These are phyloP conservation scores for Tetraselmis striata DNA, from an alignment of 139 green algal species.

Conservation along the genomic window DNA sequence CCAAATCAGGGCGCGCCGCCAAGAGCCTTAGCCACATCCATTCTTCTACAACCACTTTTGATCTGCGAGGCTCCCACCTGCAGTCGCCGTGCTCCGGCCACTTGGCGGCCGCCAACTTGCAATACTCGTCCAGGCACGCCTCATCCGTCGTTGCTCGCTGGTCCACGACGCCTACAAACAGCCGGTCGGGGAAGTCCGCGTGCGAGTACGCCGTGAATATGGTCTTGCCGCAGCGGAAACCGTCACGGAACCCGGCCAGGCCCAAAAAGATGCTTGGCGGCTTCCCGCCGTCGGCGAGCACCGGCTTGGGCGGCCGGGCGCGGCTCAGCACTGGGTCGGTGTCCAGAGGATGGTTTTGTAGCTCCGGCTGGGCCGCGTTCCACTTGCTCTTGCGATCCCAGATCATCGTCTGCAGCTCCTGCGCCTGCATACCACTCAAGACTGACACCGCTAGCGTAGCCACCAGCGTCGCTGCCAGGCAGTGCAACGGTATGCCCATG, in stretches of 20 bases:
- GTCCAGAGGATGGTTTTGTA: neutral
- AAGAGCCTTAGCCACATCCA: too few relatives aligned
- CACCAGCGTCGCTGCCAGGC: too few relatives aligned
- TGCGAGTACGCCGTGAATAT: slow-evolving; percentile 1
- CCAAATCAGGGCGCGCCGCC: too few relatives aligned
- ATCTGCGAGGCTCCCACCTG: neutral
- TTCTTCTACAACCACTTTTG: neutral
- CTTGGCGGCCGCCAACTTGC: neutral
- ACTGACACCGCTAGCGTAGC: too few relatives aligned
- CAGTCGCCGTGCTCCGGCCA: slow-evolving; percentile 1
- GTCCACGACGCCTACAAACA: neutral
- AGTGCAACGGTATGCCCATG: too few relatives aligned
- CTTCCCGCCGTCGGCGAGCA: neutral
- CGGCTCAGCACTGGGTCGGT: neutral
- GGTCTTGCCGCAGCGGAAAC: neutral
- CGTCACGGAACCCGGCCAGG: neutral
- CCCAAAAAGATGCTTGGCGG: neutral
- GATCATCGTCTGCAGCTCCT: neutral
- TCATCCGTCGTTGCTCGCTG: neutral
- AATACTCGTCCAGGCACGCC: slow-evolving; percentile 4
- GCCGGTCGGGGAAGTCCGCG: neutral
- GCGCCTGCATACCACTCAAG: too few relatives aligned
- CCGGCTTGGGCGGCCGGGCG: neutral
- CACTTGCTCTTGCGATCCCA: neutral
- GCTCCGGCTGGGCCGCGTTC: neutral